Base-by-base conservation (phyloP, 768 basidiomycete genomes). In the Boletus tomentosulus region DNA sequence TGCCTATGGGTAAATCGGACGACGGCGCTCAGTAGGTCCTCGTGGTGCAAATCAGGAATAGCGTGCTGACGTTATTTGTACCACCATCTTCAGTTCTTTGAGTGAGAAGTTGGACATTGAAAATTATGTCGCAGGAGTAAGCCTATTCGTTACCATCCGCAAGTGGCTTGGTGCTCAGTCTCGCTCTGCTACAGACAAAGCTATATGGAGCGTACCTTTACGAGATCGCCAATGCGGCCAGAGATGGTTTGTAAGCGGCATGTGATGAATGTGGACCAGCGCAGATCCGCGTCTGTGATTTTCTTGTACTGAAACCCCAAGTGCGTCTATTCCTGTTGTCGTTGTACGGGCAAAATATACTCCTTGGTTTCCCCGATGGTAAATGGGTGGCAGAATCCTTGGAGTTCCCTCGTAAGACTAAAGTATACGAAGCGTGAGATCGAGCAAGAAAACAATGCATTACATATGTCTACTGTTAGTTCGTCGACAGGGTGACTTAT, bases 1-100 rank as follows among this genome's bases (percentile, higher is more conserved):
- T 95, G 41, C 93, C 93, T 0, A 93, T 95, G 85, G 92, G 92
- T 6, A 77, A 92, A 51, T 90, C 89, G 1, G 92, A 97, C 66
- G 93, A 97, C 62, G 94, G 92, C 61, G 89, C 91, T 41, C 90
- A 91, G 85, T 90, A 66, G 61, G 87, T n/a, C 31, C 43, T 45
- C 2, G 25, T 13, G 25, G 7, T 15, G 4, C 3, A 3, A 16
- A 13, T 19, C 24, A 19, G 5, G 38, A 22, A 30, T 22, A 6
- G 3, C 24, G 13, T 12, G 13, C 49, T 51, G 30, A 56, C 7
- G 1, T 15, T 6, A 11, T 24, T 28, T 22, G 35, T 28, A 22
- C 25, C 19, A 46, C 30, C 22, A 22, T 3, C 24, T 16, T 31
- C 24, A 89, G 87, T 70, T 89, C 87, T 27, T 89, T 87, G n/a